These are phyloP conservation scores for Sporothrix mexicana DNA, from an alignment of 2,329 filamentous ascomycete species.

Conservation along the genomic window DNA sequence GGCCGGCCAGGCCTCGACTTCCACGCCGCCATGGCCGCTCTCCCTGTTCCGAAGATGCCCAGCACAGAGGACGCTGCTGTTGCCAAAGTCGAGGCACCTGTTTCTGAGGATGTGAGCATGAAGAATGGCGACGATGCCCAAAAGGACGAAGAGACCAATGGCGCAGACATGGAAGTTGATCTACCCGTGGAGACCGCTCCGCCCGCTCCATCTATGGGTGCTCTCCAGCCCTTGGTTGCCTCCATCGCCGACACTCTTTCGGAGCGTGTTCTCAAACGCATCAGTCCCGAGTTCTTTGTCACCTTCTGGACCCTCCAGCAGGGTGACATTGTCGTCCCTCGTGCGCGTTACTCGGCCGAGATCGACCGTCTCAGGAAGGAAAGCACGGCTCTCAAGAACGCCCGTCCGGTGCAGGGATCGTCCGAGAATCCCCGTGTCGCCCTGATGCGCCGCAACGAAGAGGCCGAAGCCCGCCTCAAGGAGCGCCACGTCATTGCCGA, in stretches of 20 bases:
- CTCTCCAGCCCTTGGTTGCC: conserved; percentile 73
- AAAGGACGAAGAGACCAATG: neutral
- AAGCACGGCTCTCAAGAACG: conserved; percentile 69
- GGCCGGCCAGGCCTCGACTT: conserved; percentile 75
- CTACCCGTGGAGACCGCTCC: conserved; percentile 26
- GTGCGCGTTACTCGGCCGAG: conserved; percentile 78
- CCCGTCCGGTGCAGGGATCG: conserved; percentile 54
- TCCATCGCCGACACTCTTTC: conserved; percentile 68
- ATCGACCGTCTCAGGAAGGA: conserved; percentile 71
- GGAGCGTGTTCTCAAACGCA: conserved; percentile 67
- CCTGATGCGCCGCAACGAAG: conserved; percentile 69
- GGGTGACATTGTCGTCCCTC: conserved; percentile 78
- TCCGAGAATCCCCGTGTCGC: conserved; percentile 72
- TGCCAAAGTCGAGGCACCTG: neutral
- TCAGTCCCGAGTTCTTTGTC: conserved; percentile 82
- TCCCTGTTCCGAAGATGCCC: conserved; percentile 6
- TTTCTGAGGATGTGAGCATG: neutral
- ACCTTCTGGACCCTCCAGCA: conserved; percentile 92
- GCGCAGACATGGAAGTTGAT: conserved; percentile 45
- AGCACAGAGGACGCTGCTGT: neutral
- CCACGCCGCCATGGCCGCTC: conserved; percentile 50
- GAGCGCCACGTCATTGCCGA: conserved; percentile 72
- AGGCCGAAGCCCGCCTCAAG: conserved; percentile 71
- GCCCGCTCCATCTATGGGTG: conserved; percentile 57
- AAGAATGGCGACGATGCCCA: conserved; percentile 3